Evolutionary conservation across 2,329 filamentous ascomycete genomes (phyloP), one percentile per base, ranked within the genome.

Genomic region (Pezicula radicicola): DNA sequence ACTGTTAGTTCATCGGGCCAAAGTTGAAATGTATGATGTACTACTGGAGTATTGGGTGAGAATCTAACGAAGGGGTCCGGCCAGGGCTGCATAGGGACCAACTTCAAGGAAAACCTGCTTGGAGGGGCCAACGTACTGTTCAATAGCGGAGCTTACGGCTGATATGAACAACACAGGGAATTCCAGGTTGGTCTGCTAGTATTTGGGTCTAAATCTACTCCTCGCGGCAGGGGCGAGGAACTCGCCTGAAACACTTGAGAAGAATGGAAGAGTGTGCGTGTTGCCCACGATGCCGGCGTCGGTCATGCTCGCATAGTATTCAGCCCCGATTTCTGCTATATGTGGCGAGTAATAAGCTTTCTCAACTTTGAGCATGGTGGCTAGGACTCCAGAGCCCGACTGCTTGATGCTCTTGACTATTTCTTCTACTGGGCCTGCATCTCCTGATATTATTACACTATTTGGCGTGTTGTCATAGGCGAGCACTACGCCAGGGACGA

Each of bases 1-100:
- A 42, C 39, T n/a, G 39, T 42, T 4, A 15, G 12, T 42, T 19
- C 39, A 10, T 15, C 39, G 39, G 2, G 12, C 18, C 4, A 42
- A 19, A 42, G 39, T 19, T 18, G 39, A 15, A 42, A 42, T 19
- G 39, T 42, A 42, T 18, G 3, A 15, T 15, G 12, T 18, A 4
- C 18, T 42, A 3, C 18, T 42, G 3, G 3, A 42, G 19, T 42
- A 3, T 15, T 15, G 13, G 13, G 12, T 42, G 5, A 42, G 39
- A 42, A 42, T 42, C 18, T 15, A 19, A 15, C 5, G 39, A 42
- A 42, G 12, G 18, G 39, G 39, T 0, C 61, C 63, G 3, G 46
- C 51, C 0, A 71, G 55, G 0, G 65, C 58, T 3, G 60, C 52
- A 50, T 71, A 68, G 0, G 68, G 65, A 0, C 69, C 67, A 8